Conservation (phyloP, 2,329 filamentous ascomycete species). For the Dissoconium aciculare region DNA sequence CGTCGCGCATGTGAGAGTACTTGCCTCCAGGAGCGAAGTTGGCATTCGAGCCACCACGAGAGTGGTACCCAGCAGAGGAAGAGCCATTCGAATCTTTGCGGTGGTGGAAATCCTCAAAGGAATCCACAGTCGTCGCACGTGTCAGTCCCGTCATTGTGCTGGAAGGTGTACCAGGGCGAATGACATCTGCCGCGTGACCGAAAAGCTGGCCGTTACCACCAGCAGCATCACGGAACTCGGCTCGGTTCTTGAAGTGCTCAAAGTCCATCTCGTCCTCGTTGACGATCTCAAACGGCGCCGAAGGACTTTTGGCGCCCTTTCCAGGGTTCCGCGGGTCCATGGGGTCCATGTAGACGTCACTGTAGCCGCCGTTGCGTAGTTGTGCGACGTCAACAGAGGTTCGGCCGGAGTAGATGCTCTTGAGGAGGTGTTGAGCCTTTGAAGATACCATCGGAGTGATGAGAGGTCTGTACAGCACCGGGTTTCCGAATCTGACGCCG, state of each 20-base stretch:
- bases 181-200: slow-evolving; percentile 44
- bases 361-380: slow-evolving; percentile 52
- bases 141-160: slow-evolving; percentile 28
- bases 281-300: slow-evolving; percentile 69
- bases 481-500: slow-evolving; percentile 72
- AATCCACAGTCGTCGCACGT: slow-evolving; percentile 18
- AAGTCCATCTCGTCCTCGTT: slow-evolving; percentile 77
- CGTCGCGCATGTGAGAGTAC: slow-evolving; percentile 7
- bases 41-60: neutral
- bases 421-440: slow-evolving; percentile 72
- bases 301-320: slow-evolving; percentile 25
- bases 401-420: slow-evolving; percentile 73
- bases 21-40: slow-evolving; percentile 2
- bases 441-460: slow-evolving; percentile 93
- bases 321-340: slow-evolving; percentile 52
- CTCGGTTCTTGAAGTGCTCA: slow-evolving; percentile 76
- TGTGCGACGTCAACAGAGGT: slow-evolving; percentile 47
- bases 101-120: slow-evolving; percentile 7
- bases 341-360: slow-evolving; percentile 68
- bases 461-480: slow-evolving; percentile 73
- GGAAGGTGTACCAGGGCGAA: slow-evolving; percentile 47
- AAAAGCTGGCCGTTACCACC: slow-evolving; percentile 51
- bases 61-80: neutral
- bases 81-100: neutral
- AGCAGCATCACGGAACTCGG: slow-evolving; percentile 75